A percentile compares a stretch with the other conserved stretches of the same genome.
These are phyloP conservation scores for Salix udensis DNA, from an alignment of 345 rosid genomes.

Conservation along the genomic window DNA sequence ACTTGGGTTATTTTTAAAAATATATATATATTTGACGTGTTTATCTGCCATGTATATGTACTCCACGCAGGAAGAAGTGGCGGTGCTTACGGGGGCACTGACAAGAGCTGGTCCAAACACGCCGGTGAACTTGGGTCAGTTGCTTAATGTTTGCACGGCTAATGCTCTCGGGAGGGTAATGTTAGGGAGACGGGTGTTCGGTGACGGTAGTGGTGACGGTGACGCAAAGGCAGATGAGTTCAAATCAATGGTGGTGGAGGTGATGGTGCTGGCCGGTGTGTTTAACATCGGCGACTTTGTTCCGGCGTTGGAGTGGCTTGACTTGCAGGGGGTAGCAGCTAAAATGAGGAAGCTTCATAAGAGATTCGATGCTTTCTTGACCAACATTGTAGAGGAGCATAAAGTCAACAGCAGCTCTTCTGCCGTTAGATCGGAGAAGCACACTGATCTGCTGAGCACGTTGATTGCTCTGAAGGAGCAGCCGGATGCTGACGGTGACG, in stretches of 20 bases:
- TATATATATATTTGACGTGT: neutral
- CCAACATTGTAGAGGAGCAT: conserved; percentile 59
- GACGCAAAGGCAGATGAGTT: conserved; percentile 80
- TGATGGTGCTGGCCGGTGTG: conserved; percentile 77
- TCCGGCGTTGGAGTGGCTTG: conserved; percentile 75
- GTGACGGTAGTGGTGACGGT: conserved; percentile 42
- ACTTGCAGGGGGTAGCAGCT: conserved; percentile 70
- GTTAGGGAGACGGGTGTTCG: conserved; percentile 66
- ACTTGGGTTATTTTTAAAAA: neutral
- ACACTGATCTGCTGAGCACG: conserved; percentile 50
- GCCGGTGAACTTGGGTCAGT: conserved; percentile 52
- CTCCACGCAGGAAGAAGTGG: conserved; percentile 51
- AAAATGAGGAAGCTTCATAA: conserved; percentile 88
- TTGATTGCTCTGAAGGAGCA: conserved; percentile 52
- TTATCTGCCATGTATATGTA: neutral
- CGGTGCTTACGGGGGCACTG: conserved; percentile 41
- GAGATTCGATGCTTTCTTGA: conserved; percentile 64
- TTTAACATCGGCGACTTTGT: conserved; percentile 84
- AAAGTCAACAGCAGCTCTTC: conserved; percentile 25
- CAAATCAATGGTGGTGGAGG: conserved; percentile 82
- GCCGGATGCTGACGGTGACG: conserved; percentile 28
- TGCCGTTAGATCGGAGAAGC: conserved; percentile 10
- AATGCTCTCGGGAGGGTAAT: conserved; percentile 80
- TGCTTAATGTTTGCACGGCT: conserved; percentile 59
- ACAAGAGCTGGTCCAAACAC: conserved; percentile 24